Percentiles rank a stretch among this genome's conserved stretches.
Conservation (phyloP, 2,329 filamentous ascomycete genomes). For the Talaromyces sp. region DNA sequence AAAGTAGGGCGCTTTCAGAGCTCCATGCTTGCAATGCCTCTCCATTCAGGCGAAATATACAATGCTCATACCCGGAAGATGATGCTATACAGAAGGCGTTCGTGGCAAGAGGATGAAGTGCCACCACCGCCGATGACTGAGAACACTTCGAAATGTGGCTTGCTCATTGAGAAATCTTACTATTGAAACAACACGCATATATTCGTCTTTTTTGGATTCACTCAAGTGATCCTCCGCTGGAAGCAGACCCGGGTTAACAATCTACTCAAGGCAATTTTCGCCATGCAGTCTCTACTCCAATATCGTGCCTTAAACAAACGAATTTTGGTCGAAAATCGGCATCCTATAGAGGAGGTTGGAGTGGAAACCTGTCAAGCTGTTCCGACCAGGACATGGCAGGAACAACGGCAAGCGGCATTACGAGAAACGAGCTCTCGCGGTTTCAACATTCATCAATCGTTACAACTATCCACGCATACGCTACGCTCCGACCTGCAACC, state of each 20-base stretch:
- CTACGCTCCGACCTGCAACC: background rate
- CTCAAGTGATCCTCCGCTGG: no score
- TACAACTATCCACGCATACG: conserved; percentile 2
- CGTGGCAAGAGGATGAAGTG: background rate
- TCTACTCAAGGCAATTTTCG: background rate
- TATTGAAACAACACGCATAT: no score
- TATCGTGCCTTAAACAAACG: background rate
- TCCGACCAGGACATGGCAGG: background rate
- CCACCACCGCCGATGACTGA: background rate
- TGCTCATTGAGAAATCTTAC: no score
- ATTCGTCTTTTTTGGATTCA: background rate
- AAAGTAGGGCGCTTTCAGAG: background rate
- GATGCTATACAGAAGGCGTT: background rate
- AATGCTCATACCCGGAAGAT: background rate
- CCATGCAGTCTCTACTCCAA: conserved; percentile 9
- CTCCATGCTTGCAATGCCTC: background rate
- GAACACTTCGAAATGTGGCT: background rate
- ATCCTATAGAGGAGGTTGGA: background rate
- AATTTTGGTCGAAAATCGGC: background rate
- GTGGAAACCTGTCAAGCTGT: background rate
- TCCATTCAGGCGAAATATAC: background rate
- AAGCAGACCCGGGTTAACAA: background rate
- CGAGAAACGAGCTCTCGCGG: background rate
- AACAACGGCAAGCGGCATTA: no score
- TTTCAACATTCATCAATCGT: background rate